phyloP scores from a whole-genome alignment of 805 yeast species.

The Hagleromyces aurorensis region DNA sequence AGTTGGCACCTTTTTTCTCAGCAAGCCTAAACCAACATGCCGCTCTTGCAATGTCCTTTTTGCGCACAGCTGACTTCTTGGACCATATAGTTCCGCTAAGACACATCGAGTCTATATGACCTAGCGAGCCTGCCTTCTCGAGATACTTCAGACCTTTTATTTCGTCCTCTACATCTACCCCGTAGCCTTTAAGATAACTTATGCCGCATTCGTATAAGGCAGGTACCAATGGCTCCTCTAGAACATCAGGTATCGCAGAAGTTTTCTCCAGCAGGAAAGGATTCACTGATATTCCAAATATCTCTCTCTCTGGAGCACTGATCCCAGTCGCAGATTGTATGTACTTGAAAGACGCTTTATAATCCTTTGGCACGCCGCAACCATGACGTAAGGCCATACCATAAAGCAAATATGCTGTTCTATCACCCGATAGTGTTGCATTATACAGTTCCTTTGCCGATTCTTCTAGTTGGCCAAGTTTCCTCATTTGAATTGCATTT shows the following conservation, averaged over 20 bases:
- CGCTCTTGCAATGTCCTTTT: constrained; percentile 52
- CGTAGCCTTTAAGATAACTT: constrained; percentile 50
- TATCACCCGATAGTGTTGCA: constrained; percentile 55
- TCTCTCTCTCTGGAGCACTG: constrained; percentile 20
- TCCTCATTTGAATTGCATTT: constrained; percentile 42
- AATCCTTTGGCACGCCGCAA: constrained; percentile 56
- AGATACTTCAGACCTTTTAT: constrained; percentile 47
- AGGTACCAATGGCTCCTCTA: constrained; percentile 39
- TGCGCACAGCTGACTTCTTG: constrained; percentile 41
- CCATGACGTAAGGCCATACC: constrained; percentile 62
- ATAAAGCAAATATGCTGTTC: constrained; percentile 61
- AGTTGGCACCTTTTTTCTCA: constrained; percentile 49
- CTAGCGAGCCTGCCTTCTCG: constrained; percentile 59
- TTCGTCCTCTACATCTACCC: constrained; percentile 40
- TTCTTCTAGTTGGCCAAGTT: constrained; percentile 51
- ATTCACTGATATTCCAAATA: constrained; percentile 22
- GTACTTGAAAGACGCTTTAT: constrained; percentile 50
- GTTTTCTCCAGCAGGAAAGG: constrained; percentile 30
- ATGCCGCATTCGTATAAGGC: constrained; percentile 58
- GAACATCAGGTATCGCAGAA: constrained; percentile 29
- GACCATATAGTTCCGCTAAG: constrained; percentile 66
- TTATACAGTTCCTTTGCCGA: constrained; percentile 60
- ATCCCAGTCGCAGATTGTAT: constrained; percentile 44
- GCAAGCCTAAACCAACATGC: constrained; percentile 66
- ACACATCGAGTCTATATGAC: constrained; percentile 60